phyloP scores from a whole-genome alignment of 2,329 filamentous ascomycete species.

The Dactylella cylindrospora region DNA sequence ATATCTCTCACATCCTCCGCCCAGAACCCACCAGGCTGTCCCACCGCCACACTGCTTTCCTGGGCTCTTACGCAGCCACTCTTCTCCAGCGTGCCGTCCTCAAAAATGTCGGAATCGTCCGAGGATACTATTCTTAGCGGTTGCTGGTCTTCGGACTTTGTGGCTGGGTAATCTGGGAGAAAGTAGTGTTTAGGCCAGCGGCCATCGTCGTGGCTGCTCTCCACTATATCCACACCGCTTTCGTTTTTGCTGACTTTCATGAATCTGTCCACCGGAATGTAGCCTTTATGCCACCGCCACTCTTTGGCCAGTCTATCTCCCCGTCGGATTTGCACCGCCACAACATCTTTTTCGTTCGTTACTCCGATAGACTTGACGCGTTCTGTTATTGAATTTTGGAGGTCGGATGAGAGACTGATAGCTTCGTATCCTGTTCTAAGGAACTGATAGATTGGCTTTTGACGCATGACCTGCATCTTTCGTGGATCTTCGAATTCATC shows the following conservation, averaged over 20 bases:
- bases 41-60: conserved; percentile 29
- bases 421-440: conserved; percentile 34
- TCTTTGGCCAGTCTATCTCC: conserved; percentile 27
- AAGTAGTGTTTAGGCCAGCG: conserved; percentile 22
- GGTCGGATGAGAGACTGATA: conserved; percentile 5
- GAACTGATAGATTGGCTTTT: conserved; percentile 31
- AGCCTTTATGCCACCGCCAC: conserved; percentile 29
- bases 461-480: conserved; percentile 10
- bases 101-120: conserved; percentile 31
- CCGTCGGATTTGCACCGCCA: conserved; percentile 32
- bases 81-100: conserved; percentile 1
- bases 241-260: conserved; percentile 29
- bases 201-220: not conserved
- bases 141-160: conserved; percentile 1
- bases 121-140: conserved; percentile 28
- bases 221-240: conserved; percentile 1
- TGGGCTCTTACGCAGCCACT: conserved; percentile 20
- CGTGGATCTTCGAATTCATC: conserved; percentile 33
- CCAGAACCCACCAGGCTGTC: conserved; percentile 32
- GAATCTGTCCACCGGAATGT: conserved; percentile 22
- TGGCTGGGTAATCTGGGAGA: conserved; percentile 23
- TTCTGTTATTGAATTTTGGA: conserved; percentile 8
- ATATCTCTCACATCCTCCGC: conserved; percentile 31
- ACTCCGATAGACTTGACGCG: conserved; percentile 15
- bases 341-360: conserved; percentile 12